Base-by-base conservation (phyloP, 495 filamentous ascomycete species). In the Xylaria acuta region DNA sequence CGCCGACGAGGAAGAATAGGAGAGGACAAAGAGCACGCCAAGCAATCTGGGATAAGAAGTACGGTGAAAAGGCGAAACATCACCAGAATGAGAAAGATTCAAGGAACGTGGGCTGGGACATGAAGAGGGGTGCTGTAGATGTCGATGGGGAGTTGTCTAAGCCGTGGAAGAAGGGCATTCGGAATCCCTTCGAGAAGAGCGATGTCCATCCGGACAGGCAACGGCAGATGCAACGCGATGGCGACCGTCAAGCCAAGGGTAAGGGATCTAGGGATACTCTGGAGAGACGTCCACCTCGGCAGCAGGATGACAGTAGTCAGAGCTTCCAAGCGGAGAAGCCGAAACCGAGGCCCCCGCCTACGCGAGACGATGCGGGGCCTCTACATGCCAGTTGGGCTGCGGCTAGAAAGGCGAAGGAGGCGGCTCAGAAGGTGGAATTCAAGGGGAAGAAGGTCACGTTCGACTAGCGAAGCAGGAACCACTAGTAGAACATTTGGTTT, bases 341-440 rank as follows among this genome's bases (percentile, higher is more conserved):
- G 25, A 85, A 84, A 72, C 75, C 81, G 0, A 83, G 83, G 75
- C 69, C 69, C 1, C 25, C 59, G 9, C 74, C 73, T 2, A 88
- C 86, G 75, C 83, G 87, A 65, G 86, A 91, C 74, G 92, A 91
- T 78, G 84, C 78, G 1, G 89, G 89, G 0, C 76, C 90, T 8
- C 79, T 98, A 75, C 96, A 99, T 88, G 96, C 96, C 12, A 95
- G 92, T 66, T 99, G 96, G 96, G 92, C 93, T 81, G 96, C 96
- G 8, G 93, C 91, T 54, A 92, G 90, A 84, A 91, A 91, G 82
- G 91, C 90, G 20, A 98, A 98, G 82, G 93, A 94, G 82, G 85
- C 79, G 75, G 88, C 87, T 74, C 80, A 85, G 74, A 85, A 81
- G 30, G 88, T 89, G 47, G 83, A 87, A 11, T 97, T 96, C 74